These are phyloP conservation scores for Eucalyptus pauciflora DNA, from an alignment of 345 rosid genomes.

Conservation along the genomic window DNA sequence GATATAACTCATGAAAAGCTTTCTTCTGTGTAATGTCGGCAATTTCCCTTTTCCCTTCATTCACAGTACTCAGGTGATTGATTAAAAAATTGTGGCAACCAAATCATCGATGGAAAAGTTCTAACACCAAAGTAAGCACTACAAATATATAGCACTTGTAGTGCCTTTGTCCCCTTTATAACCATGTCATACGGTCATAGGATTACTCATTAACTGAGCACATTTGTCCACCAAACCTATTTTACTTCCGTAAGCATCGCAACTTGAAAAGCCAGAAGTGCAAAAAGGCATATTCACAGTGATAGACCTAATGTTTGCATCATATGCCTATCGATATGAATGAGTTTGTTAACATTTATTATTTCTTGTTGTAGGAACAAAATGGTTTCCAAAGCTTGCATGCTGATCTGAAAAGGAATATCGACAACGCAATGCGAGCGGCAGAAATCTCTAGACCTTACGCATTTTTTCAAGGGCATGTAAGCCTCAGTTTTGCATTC, in stretches of 20 bases:
- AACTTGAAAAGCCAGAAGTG: not conserved
- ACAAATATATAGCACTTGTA: not conserved
- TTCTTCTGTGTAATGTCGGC: not conserved
- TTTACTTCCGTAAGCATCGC: not conserved
- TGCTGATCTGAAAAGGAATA: slow-evolving; percentile 5
- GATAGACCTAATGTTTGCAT: not conserved
- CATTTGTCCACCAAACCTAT: not conserved
- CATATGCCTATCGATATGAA: not conserved
- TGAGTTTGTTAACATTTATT: not conserved
- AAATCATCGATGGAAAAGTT: not conserved
- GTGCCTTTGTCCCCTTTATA: not conserved
- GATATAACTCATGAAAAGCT: not conserved
- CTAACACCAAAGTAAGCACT: not conserved
- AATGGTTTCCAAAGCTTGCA: slow-evolving; percentile 1
- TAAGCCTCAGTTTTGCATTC: not conserved
- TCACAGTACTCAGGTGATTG: not conserved
- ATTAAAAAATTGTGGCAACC: not conserved
- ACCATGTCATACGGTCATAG: not conserved
- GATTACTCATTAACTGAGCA: not conserved
- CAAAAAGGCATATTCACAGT: not conserved
- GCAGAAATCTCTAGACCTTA: slow-evolving; percentile 21
- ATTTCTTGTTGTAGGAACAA: slow-evolving; percentile 1
- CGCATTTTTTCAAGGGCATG: slow-evolving; percentile 25
- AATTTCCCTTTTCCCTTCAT: not conserved
- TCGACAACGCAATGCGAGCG: slow-evolving; percentile 7